phyloP scores from a whole-genome alignment of 306 rosid species.

The Dalbergia cultrata region DNA sequence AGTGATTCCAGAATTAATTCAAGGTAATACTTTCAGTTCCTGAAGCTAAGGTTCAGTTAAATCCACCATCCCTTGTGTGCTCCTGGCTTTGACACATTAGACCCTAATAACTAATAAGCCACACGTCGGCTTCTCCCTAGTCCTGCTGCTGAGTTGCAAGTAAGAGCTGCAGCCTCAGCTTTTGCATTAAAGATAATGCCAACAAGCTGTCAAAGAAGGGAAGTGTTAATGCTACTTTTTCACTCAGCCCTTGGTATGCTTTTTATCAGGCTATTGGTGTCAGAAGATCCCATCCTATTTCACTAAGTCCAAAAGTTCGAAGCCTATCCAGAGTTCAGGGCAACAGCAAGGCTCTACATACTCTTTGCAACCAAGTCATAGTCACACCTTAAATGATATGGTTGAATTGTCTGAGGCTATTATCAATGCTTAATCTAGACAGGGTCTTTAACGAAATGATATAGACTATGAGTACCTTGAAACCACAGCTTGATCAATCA shows the following conservation, averaged over 20 bases:
- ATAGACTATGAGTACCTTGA: not conserved
- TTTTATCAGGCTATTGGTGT: constrained; percentile 69
- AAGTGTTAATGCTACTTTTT: constrained; percentile 69
- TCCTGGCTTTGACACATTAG: constrained; percentile 71
- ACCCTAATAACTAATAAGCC: constrained; percentile 50
- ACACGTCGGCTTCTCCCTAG: constrained; percentile 61
- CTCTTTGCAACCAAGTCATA: constrained; percentile 58
- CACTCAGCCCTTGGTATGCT: constrained; percentile 70
- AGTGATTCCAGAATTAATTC: constrained; percentile 18
- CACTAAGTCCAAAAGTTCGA: constrained; percentile 70
- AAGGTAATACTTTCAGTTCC: constrained; percentile 55
- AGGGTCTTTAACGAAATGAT: constrained; percentile 58
- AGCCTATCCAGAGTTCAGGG: constrained; percentile 62
- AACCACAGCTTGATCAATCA: constrained; percentile 32
- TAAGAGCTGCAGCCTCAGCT: constrained; percentile 68
- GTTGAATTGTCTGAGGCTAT: constrained; percentile 66
- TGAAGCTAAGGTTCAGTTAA: constrained; percentile 70
- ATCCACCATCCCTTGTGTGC: constrained; percentile 64
- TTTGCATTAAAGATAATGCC: constrained; percentile 67
- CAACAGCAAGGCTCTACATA: constrained; percentile 56
- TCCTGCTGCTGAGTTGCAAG: constrained; percentile 63
- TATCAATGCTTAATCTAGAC: constrained; percentile 65
- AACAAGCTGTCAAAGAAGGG: constrained; percentile 65
- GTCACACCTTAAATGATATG: constrained; percentile 69
- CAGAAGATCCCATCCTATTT: constrained; percentile 75